Evolutionary conservation across 371 early-diverging fungal genomes (phyloP).

Genomic region (Cokeromyces recurvatus): DNA sequence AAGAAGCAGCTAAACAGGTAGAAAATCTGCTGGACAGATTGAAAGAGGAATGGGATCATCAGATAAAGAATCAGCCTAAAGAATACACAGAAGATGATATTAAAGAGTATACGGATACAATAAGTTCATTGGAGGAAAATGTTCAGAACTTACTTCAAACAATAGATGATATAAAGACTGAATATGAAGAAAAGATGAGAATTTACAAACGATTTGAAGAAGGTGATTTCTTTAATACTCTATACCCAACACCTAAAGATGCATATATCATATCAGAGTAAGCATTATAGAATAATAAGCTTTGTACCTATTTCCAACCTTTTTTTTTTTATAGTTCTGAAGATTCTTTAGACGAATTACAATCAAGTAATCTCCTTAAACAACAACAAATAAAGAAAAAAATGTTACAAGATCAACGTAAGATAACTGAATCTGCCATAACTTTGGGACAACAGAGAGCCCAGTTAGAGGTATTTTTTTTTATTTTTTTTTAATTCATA

Average conservation of each 20-base stretch:
- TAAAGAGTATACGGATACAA: conserved; percentile 21
- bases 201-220: conserved; percentile 32
- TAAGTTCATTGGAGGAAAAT: conserved; percentile 16
- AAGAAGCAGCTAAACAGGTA: conserved; percentile 23
- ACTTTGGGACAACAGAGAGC: conserved; percentile 32
- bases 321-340: conserved; percentile 18
- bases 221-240: conserved; percentile 41
- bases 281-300: neutral
- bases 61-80: conserved; percentile 16
- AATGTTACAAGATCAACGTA: conserved; percentile 19
- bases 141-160: conserved; percentile 24
- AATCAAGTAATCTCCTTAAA: conserved; percentile 2
- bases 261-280: conserved; percentile 25
- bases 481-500: too few relatives aligned
- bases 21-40: conserved; percentile 36
- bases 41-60: conserved; percentile 34
- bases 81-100: conserved; percentile 31
- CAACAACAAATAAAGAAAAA: conserved; percentile 6
- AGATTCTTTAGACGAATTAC: conserved; percentile 21
- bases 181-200: conserved; percentile 26
- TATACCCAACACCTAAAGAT: conserved; percentile 10
- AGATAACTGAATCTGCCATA: conserved; percentile 32
- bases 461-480: conserved; percentile 26
- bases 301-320: neutral
- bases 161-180: conserved; percentile 16